Base-by-base conservation (phyloP, 225 moss, liverwort and hornwort species). In the Sphagnum contortum region DNA sequence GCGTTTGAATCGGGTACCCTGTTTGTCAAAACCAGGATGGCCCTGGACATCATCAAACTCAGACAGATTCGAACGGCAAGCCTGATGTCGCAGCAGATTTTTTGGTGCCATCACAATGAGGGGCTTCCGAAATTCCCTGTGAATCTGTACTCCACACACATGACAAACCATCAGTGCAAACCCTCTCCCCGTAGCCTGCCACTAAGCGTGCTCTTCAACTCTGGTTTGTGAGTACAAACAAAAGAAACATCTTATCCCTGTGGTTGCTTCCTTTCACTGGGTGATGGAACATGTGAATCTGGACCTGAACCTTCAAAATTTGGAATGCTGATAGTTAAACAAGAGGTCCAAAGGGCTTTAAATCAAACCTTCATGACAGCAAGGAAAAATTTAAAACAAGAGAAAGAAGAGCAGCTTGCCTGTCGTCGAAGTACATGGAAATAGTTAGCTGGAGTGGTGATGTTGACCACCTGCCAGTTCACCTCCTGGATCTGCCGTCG, bases 381-480 rank as follows among this genome's bases (percentile, higher is more conserved):
- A 29, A 29, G 29, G 29, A 29, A 29, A 29, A 29, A 29, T 29
- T 29, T 0, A 29, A 29, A 29, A 0, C 29, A 29, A 29, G 29
- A 29, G 29, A 29, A 29, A 29, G 29, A 29, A 29, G 0, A 29
- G 29, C 29, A 13, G 9, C 76, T 66, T 58, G 83, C 96, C 90
- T 98, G 96, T 12, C 96, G 96, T 69, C 96, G 88, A 51, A 98
- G 81, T 67, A 98, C 87, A 67, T 98, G 96, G 63, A 98, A 98
- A 63, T 98, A 98, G 66, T 98, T 98, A 47, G 96, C 96, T 61
- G 96, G 96, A 57, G 96, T 98, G 51, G 96, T 98, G 48, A 92
- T 83, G 71, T 98, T 98, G 68, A 89, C 92, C 68, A 98, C 96
- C 59, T 90, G 90, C 96, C 96, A 98, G 60, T 98, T 98, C 70